Evolutionary conservation across 441 rosid species (phyloP).

Genomic region (Syzygium malaccense): DNA sequence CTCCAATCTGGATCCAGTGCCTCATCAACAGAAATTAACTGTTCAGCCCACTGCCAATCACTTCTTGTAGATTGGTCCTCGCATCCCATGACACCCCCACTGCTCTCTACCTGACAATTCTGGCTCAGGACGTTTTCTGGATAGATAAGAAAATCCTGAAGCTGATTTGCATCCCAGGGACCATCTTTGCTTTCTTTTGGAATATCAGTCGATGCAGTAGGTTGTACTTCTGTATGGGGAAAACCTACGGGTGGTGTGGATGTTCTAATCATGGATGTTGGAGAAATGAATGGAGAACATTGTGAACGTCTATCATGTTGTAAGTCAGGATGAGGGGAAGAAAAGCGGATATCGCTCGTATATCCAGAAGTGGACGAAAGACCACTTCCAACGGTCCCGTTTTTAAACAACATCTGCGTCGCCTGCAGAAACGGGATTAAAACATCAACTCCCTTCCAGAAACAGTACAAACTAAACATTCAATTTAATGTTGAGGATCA

Average conservation of each 20-base stretch:
- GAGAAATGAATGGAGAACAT: slow-evolving; percentile 35
- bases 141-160: slow-evolving; percentile 42
- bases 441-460: slow-evolving; percentile 41
- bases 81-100: slow-evolving; percentile 26
- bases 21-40: slow-evolving; percentile 52
- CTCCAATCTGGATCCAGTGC: slow-evolving; percentile 61
- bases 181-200: slow-evolving; percentile 36
- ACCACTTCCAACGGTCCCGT: slow-evolving; percentile 22
- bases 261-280: slow-evolving; percentile 22
- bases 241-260: slow-evolving; percentile 15
- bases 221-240: slow-evolving; percentile 26
- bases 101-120: slow-evolving; percentile 36
- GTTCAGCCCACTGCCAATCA: slow-evolving; percentile 74
- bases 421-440: slow-evolving; percentile 25
- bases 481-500: not conserved
- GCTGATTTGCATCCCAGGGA: slow-evolving; percentile 44
- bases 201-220: slow-evolving; percentile 18
- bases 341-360: slow-evolving; percentile 19
- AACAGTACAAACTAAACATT: not conserved
- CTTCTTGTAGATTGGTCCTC: slow-evolving; percentile 31
- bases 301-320: slow-evolving; percentile 25
- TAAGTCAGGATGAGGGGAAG: slow-evolving; percentile 26
- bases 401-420: slow-evolving; percentile 28
- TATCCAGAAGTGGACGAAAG: slow-evolving; percentile 28
- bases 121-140: slow-evolving; percentile 35